Conservation (phyloP, 495 filamentous ascomycete species). For the Penicillium atrosanguineum region DNA sequence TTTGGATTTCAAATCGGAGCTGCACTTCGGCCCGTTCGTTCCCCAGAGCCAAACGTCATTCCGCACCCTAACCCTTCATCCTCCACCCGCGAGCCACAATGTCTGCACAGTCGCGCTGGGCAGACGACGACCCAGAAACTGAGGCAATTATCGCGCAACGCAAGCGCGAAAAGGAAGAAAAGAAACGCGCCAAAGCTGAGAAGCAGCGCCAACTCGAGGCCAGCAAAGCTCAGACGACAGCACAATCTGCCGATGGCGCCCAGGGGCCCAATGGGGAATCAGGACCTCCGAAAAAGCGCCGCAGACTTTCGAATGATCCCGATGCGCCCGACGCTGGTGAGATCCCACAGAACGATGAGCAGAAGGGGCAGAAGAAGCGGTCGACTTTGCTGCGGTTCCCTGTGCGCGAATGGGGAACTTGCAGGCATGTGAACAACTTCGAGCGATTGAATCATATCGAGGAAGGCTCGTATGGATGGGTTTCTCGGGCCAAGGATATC, state of each 20-base stretch:
- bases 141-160: constrained; percentile 66
- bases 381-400: constrained; percentile 68
- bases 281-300: constrained; percentile 41
- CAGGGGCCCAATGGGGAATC: constrained; percentile 22
- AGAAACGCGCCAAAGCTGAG: constrained; percentile 80
- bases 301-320: constrained; percentile 46
- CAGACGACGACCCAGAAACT: constrained; percentile 68
- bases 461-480: constrained; percentile 94
- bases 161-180: constrained; percentile 87
- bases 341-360: constrained; percentile 22
- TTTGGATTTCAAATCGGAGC: constrained; percentile 40
- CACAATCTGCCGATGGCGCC: constrained; percentile 15
- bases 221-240: constrained; percentile 27
- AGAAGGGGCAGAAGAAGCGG: constrained; percentile 22
- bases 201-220: constrained; percentile 71
- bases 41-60: constrained; percentile 33
- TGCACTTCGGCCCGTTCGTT: constrained; percentile 25
- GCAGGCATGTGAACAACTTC: constrained; percentile 83
- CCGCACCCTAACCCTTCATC: constrained; percentile 12
- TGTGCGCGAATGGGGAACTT: constrained; percentile 64
- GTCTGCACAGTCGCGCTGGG: constrained; percentile 84
- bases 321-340: constrained; percentile 26
- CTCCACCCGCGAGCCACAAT: constrained; percentile 38
- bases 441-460: constrained; percentile 95
- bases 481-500: constrained; percentile 78